Conservation (phyloP, 2,329 filamentous ascomycete species). For the Fusarium bulbicola region DNA sequence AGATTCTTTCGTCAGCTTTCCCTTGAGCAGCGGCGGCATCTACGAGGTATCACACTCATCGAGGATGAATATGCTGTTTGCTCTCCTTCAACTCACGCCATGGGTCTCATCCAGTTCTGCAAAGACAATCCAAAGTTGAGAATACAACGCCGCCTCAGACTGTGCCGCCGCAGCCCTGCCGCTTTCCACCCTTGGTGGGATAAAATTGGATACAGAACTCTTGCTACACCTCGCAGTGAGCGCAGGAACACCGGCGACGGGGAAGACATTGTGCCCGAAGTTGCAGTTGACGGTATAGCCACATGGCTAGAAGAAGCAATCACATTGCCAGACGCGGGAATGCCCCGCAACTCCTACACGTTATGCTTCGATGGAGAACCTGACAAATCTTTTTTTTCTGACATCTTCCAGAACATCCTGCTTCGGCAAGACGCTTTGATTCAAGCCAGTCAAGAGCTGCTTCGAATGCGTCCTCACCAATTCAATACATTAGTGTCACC, state of each 20-base stretch:
- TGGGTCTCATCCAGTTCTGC: neutral
- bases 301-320: neutral
- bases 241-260: too few species aligned
- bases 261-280: accelerated
- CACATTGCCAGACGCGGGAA: neutral
- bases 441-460: neutral
- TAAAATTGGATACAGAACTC: neutral
- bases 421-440: neutral
- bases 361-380: slow-evolving; percentile 1
- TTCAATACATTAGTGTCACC: neutral
- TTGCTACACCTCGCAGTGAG: neutral
- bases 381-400: neutral
- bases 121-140: neutral
- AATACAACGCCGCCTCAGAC: neutral
- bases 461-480: neutral
- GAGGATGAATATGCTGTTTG: neutral
- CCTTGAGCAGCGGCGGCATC: neutral
- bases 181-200: neutral
- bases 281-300: neutral
- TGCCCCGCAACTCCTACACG: neutral
- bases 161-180: neutral
- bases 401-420: neutral
- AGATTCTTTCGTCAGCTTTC: neutral
- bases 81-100: neutral
- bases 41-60: neutral